Percentiles rank a stretch among this genome's conserved stretches.
These are phyloP conservation scores for Pseudogymnoascus sp. DNA, from an alignment of 2,329 filamentous ascomycete genomes.

Conservation along the genomic window DNA sequence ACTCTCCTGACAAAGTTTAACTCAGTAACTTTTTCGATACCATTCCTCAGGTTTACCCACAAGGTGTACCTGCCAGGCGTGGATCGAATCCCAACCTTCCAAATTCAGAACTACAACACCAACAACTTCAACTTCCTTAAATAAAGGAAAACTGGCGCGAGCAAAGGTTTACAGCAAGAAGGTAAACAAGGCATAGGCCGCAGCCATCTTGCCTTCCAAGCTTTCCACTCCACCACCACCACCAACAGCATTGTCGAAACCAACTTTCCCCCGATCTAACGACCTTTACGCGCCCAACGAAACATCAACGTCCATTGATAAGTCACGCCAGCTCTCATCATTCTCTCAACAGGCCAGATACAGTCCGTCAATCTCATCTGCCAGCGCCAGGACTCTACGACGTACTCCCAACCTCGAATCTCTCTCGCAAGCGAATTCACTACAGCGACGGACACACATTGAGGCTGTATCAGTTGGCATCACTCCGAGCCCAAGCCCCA, in stretches of 20 bases:
- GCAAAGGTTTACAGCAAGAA: neutral
- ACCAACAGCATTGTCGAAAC: slow-evolving; percentile 26
- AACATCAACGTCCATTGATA: slow-evolving; percentile 21
- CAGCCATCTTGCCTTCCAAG: slow-evolving; percentile 22
- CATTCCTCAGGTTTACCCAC: slow-evolving; percentile 3
- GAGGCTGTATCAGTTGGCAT: slow-evolving; percentile 27
- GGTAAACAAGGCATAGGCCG: slow-evolving; percentile 8
- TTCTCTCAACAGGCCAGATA: slow-evolving; percentile 10
- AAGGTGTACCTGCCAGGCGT: neutral
- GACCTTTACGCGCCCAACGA: slow-evolving; percentile 30
- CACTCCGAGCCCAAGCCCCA: slow-evolving; percentile 11
- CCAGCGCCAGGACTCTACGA: slow-evolving; percentile 7
- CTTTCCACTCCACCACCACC: slow-evolving; percentile 13
- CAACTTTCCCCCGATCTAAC: slow-evolving; percentile 22
- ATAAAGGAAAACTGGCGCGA: neutral
- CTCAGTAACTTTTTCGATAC: neutral
- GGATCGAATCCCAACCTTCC: neutral
- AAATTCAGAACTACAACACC: neutral
- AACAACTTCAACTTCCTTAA: neutral
- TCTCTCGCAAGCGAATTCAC: slow-evolving; percentile 10
- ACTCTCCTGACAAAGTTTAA: slow-evolving; percentile 1
- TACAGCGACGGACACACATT: slow-evolving; percentile 24
- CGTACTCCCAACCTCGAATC: slow-evolving; percentile 9
- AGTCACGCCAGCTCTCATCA: slow-evolving; percentile 26
- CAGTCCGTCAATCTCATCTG: slow-evolving; percentile 1